A percentile compares a stretch with the other conserved stretches of the same genome.
Conservation (phyloP, 441 rosid genomes). For the Hura crepitans region DNA sequence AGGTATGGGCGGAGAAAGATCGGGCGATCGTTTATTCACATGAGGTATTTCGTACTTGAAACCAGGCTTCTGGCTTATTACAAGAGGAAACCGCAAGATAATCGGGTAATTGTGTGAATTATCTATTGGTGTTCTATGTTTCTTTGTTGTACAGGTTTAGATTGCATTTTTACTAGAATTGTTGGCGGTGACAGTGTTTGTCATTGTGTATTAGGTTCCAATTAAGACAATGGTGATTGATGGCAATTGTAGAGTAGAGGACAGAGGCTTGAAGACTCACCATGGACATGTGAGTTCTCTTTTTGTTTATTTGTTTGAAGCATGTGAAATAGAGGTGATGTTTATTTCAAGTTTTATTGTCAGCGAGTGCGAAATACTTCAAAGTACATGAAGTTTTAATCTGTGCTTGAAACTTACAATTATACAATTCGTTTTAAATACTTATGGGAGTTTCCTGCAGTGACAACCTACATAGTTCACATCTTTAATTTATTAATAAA, state of each 20-base stretch:
- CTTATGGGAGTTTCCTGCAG: no score
- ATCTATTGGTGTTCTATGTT: background rate
- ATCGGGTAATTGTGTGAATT: conserved; percentile 48
- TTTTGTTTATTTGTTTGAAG: background rate
- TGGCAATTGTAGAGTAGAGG: conserved; percentile 98
- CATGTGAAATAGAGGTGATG: background rate
- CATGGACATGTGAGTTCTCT: conserved; percentile 77
- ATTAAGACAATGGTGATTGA: conserved; percentile 91
- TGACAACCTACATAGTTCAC: no score
- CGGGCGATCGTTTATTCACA: conserved; percentile 92
- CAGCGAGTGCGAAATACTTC: background rate
- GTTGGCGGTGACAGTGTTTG: background rate
- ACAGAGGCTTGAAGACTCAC: conserved; percentile 98
- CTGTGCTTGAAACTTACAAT: no score
- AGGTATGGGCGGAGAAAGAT: conserved; percentile 94
- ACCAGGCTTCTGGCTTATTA: conserved; percentile 89
- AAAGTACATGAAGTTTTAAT: no score
- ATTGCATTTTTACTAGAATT: no score
- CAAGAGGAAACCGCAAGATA: conserved; percentile 91
- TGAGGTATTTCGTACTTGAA: conserved; percentile 92
- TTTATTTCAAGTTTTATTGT: background rate
- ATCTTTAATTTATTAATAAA: no score
- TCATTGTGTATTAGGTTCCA: conserved; percentile 55
- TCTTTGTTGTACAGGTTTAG: background rate
- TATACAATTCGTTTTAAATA: no score